Base-by-base conservation (phyloP, 2,329 filamentous ascomycete genomes). In the Boeremia exigua region DNA sequence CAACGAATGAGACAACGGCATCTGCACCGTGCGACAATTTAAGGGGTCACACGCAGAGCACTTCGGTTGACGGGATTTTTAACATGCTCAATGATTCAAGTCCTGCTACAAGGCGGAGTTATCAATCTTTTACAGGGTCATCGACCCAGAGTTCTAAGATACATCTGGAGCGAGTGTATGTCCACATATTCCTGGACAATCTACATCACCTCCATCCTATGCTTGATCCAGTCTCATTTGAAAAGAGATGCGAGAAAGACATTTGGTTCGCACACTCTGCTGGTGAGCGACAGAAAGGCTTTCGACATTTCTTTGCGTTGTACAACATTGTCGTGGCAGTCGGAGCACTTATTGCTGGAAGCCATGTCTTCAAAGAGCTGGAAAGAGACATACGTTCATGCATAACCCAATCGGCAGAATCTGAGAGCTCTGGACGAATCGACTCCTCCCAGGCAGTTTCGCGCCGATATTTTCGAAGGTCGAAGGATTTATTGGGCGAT, bases 261-360 rank as follows among this genome's bases (percentile, higher is more conserved):
- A n/a, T 43, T 17, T 43, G 39, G 25, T 7, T 8, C 27, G 14
- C 27, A 4, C 39, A 17, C 27, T 9, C 27, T 4, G 11, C 12
- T 14, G 17, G 14, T 19, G 39, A 43, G 17, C 30, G 28, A 19
- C 39, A 30, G 12, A 43, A 30, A 30, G 27, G 25, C 27, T 43
- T 29, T 27, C 30, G 39, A 30, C 39, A 43, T 29, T 43, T 30
- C n/a, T 30, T 32, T 19, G 39, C 39, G 9, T 27, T 43, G 19
- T 43, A 43, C 28, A 43, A 43, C 15, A 43, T 43, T 17, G 39
- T 43, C 14, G n/a, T 43, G 12, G 39, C 39, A n/a, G 39, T 43
- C 2, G 39, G 39, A 7, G 39, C 39, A n/a, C 39, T 43, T 43
- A 32, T 43, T 17, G 25, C 39, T 43, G 39, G 39, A 12, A 43